Conservation (phyloP, 2,329 filamentous ascomycete species). For the Fusarium sp. region DNA sequence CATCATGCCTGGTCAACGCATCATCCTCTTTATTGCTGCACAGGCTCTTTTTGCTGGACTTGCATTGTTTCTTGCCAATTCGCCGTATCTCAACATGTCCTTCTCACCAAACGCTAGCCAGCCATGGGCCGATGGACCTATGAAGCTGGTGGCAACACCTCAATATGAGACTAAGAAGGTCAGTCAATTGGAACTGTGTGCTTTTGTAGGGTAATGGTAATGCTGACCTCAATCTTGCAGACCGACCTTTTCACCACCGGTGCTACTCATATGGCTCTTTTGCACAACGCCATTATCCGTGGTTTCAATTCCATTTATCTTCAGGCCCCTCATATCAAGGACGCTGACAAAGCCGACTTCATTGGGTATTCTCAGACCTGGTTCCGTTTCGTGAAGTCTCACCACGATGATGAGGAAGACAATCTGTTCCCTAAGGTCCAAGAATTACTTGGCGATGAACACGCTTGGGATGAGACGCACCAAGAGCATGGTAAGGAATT, state of each 20-base stretch:
- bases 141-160: constrained; percentile 67
- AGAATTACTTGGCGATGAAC: constrained; percentile 63
- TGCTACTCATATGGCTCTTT: constrained; percentile 71
- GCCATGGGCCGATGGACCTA: constrained; percentile 67
- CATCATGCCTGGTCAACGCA: constrained; percentile 42
- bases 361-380: constrained; percentile 69
- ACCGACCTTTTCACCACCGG: constrained; percentile 70
- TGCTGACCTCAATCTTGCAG: constrained; percentile 48
- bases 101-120: constrained; percentile 44
- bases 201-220: background rate
- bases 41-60: constrained; percentile 50
- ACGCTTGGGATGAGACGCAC: constrained; percentile 65
- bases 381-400: constrained; percentile 70
- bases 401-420: constrained; percentile 72
- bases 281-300: constrained; percentile 73
- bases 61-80: constrained; percentile 51
- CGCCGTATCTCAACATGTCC: constrained; percentile 54
- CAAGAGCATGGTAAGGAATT: constrained; percentile 64
- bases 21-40: constrained; percentile 48
- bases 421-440: constrained; percentile 69
- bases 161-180: constrained; percentile 66
- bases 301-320: constrained; percentile 74
- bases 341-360: constrained; percentile 68
- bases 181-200: constrained; percentile 3
- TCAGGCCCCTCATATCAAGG: constrained; percentile 66